Percentiles rank a stretch among this genome's conserved stretches.
phyloP scores from a whole-genome alignment of 1,139 yeast genomes.

The Meyerozyma sp. region DNA sequence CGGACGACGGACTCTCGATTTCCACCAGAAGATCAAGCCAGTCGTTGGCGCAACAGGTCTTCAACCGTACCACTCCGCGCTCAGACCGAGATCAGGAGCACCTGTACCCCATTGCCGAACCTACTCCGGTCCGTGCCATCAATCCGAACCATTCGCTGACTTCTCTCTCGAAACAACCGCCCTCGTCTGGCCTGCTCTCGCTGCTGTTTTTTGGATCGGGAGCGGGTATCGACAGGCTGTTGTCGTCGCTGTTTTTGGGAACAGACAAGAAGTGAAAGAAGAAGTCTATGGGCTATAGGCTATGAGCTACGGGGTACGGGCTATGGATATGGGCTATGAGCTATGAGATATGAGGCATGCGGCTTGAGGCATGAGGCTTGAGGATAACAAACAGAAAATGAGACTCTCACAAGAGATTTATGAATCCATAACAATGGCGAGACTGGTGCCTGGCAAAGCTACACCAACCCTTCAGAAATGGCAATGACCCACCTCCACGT shows the following conservation, averaged over 20 bases:
- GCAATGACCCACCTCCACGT: not conserved
- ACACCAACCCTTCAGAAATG: too few relatives aligned
- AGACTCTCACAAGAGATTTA: too few relatives aligned
- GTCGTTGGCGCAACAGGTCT: slow-evolving; percentile 44
- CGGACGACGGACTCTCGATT: slow-evolving; percentile 35
- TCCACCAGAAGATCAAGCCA: slow-evolving; percentile 39
- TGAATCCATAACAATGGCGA: too few relatives aligned
- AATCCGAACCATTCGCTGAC: slow-evolving; percentile 33
- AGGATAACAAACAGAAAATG: too few relatives aligned
- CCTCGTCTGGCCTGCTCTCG: slow-evolving; percentile 35
- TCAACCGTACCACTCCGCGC: slow-evolving; percentile 15
- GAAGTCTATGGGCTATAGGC: too few relatives aligned
- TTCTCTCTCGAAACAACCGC: slow-evolving; percentile 36
- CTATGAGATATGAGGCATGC: too few relatives aligned
- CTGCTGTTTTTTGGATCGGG: slow-evolving; percentile 26
- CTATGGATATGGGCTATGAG: too few relatives aligned
- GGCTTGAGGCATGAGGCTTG: too few relatives aligned
- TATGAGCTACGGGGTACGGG: too few relatives aligned
- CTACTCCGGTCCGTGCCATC: slow-evolving; percentile 24
- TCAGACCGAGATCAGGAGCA: slow-evolving; percentile 17
- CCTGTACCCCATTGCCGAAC: slow-evolving; percentile 11
- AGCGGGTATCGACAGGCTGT: slow-evolving; percentile 6
- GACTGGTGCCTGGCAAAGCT: too few relatives aligned
- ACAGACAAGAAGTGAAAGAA: not conserved
- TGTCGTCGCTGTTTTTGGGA: slow-evolving; percentile 5